phyloP scores from a whole-genome alignment of 1,139 yeast species.

The Diutina sp. region DNA sequence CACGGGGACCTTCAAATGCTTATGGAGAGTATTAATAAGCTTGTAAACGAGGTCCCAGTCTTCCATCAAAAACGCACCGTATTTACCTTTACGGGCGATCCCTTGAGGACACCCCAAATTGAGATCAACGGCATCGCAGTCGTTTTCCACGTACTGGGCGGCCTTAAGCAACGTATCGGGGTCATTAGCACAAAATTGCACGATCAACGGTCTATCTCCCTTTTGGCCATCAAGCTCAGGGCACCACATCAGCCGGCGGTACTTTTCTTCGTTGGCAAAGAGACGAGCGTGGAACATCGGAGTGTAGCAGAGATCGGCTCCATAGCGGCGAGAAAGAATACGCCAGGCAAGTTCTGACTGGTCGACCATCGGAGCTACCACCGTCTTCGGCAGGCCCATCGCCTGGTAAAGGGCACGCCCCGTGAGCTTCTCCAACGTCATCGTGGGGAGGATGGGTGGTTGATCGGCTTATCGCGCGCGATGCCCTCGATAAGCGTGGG shows the following conservation, averaged over 20 bases:
- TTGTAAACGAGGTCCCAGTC: slow-evolving; percentile 80
- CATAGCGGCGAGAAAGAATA: slow-evolving; percentile 70
- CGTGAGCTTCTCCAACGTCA: slow-evolving; percentile 1
- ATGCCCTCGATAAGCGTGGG: background rate
- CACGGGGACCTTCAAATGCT: slow-evolving; percentile 69
- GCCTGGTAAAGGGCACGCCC: slow-evolving; percentile 49
- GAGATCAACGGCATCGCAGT: slow-evolving; percentile 92
- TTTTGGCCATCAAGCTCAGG: slow-evolving; percentile 55
- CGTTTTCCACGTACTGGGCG: slow-evolving; percentile 64
- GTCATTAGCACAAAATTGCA: slow-evolving; percentile 94
- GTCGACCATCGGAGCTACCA: slow-evolving; percentile 98
- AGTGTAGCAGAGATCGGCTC: slow-evolving; percentile 89
- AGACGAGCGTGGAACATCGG: slow-evolving; percentile 94
- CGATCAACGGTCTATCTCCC: slow-evolving; percentile 71
- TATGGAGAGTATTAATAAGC: slow-evolving; percentile 62
- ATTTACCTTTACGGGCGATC: slow-evolving; percentile 86
- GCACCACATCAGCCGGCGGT: slow-evolving; percentile 67
- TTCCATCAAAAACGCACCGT: slow-evolving; percentile 94
- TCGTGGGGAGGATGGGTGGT: background rate
- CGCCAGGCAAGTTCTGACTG: slow-evolving; percentile 97
- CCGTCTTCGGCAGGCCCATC: slow-evolving; percentile 65
- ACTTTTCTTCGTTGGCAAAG: slow-evolving; percentile 76
- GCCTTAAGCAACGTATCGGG: slow-evolving; percentile 76
- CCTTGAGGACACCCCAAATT: slow-evolving; percentile 98
- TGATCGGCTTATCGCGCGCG: background rate